phyloP scores from a whole-genome alignment of 1,139 yeast genomes.

The Pichia sp. region DNA sequence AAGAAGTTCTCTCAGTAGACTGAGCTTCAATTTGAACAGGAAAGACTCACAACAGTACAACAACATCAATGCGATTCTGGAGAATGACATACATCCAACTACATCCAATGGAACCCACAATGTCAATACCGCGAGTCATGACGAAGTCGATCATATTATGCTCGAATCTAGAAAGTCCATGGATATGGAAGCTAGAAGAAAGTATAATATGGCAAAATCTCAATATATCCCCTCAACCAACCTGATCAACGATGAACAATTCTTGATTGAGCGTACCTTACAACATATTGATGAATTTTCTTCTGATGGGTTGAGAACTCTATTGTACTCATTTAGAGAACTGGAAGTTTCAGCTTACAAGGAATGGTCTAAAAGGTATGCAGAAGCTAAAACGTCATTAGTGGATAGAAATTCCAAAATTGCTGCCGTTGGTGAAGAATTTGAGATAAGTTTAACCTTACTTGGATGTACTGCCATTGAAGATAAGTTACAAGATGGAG shows the following conservation, averaged over 20 bases:
- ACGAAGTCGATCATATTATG: conserved; percentile 56
- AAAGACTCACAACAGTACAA: not conserved
- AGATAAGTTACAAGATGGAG: conserved; percentile 94
- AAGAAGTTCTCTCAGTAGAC: conserved; percentile 2
- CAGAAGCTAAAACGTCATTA: conserved; percentile 72
- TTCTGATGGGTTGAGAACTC: conserved; percentile 87
- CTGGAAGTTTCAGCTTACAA: conserved; percentile 52
- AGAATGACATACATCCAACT: too few species aligned
- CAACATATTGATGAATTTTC: conserved; percentile 92
- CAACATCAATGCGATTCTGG: conserved; percentile 24
- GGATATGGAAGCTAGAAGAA: conserved; percentile 52
- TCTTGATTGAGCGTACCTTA: conserved; percentile 72
- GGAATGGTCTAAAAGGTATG: conserved; percentile 60
- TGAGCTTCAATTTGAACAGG: conserved; percentile 2
- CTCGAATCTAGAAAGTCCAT: conserved; percentile 55
- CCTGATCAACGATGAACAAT: conserved; percentile 66
- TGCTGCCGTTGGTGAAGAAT: conserved; percentile 62
- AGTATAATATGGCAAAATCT: conserved; percentile 34
- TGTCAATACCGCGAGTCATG: too few species aligned
- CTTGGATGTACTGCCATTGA: conserved; percentile 97
- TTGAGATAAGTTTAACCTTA: conserved; percentile 62
- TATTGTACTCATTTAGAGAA: conserved; percentile 77
- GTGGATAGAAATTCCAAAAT: conserved; percentile 58
- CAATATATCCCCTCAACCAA: conserved; percentile 51
- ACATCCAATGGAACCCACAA: too few species aligned